Evolutionary conservation across 1,139 yeast genomes (phyloP), one percentile per base, ranked within the genome.

Genomic region (Yamadazyma atmosphaerica): DNA sequence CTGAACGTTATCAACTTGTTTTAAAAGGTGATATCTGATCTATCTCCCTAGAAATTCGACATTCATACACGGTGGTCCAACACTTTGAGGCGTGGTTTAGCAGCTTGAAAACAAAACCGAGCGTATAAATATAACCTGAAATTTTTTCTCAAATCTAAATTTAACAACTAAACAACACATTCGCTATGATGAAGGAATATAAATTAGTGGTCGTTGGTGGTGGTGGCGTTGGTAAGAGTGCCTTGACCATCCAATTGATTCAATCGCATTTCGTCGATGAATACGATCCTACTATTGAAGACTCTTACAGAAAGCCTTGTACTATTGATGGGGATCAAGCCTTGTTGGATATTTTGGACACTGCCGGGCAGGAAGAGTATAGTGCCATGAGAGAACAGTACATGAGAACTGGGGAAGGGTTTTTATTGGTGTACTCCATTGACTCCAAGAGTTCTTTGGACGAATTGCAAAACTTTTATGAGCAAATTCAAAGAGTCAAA

Each of bases 341-440:
- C 7, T 64, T 77, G 34, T 65, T 78, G 55, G 83, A 92, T 63
- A 88, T 92, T 39, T 77, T 92, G 60, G 98, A 92, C 63, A 92
- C 98, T 31, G 98, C 98, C 12, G 98, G 98, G 32, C 98, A 90
- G 70, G 98, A 92, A 64, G 98, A 92, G 64, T 92, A 89, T 63
- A 81, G 90, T 40, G 95, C 97, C 22, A 84, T 92, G 92, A 77
- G 98, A 55, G 98, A 92, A 63, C 94, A 83, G 54, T 76, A 94
- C 67, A 92, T 92, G 82, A 77, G 96, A 46, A 87, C 95, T 13
- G 96, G 96, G 35, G 95, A 88, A 60, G 97, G 96, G 13, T 89
- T 87, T 55, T 65, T 89, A 38, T 67, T 89, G 45, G 96, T 86
- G 18, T 88, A 87, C 57, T 83, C 92, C 5, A 89, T 88, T 47